phyloP scores from a whole-genome alignment of 1,284 basidiomycete species.

The Papiliotrema nemorosa region DNA sequence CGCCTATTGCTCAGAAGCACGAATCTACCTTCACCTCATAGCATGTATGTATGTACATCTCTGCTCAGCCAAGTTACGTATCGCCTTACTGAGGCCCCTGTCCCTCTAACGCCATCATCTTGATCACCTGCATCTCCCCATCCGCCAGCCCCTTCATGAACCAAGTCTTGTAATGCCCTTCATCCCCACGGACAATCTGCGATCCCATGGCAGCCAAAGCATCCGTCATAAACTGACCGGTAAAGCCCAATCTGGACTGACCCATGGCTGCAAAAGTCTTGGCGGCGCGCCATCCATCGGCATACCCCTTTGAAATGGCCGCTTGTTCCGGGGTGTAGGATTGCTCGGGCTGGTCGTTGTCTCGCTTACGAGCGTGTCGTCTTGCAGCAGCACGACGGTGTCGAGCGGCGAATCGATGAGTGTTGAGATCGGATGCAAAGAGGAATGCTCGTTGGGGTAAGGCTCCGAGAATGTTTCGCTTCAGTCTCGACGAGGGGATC shows the following conservation, averaged over 20 bases:
- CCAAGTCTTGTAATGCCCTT: slow-evolving; percentile 52
- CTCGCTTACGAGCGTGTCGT: not conserved
- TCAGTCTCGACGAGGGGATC: slow-evolving; percentile 15
- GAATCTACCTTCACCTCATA: too few species aligned
- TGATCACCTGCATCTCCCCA: slow-evolving; percentile 28
- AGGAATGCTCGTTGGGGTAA: slow-evolving; percentile 26
- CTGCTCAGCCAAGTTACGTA: too few species aligned
- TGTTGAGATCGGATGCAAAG: slow-evolving; percentile 12
- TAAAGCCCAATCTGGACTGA: slow-evolving; percentile 61
- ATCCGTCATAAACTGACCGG: slow-evolving; percentile 61
- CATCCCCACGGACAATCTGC: slow-evolving; percentile 50
- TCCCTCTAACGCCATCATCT: slow-evolving; percentile 15
- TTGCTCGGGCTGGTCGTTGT: slow-evolving; percentile 3
- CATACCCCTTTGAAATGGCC: slow-evolving; percentile 55
- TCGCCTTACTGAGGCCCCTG: not conserved
- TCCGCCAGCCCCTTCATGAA: slow-evolving; percentile 48
- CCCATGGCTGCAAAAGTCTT: slow-evolving; percentile 59
- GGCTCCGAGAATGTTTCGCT: slow-evolving; percentile 6
- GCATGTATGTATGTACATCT: too few species aligned
- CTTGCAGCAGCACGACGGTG: slow-evolving; percentile 7
- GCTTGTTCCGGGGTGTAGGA: slow-evolving; percentile 25
- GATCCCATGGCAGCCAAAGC: slow-evolving; percentile 50
- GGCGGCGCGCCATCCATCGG: slow-evolving; percentile 62
- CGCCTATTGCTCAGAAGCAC: too few species aligned
- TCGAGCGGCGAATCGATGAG: slow-evolving; percentile 23